Conservation (phyloP, 2,329 filamentous ascomycete genomes). For the Aphanocladium album region DNA sequence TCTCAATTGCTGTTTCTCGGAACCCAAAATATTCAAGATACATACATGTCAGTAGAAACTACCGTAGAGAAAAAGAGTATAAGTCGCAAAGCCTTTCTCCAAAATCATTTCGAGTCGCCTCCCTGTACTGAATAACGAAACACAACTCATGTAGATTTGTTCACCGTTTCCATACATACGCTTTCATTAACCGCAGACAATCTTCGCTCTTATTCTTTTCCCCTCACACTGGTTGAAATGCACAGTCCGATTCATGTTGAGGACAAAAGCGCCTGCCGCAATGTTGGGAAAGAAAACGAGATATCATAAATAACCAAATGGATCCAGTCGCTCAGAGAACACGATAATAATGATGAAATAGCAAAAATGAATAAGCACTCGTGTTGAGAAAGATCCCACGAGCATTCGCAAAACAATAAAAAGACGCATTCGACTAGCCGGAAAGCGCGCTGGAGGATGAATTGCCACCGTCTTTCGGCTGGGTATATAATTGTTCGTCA, state of each 20-base stretch:
- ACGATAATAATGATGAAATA: neutral
- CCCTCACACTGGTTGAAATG: too few species aligned
- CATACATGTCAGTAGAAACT: constrained; percentile 1
- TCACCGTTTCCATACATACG: neutral
- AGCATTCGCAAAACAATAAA: neutral
- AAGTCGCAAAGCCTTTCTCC: neutral
- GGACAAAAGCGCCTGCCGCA: too few species aligned
- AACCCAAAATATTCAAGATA: neutral
- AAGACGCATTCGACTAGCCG: constrained; percentile 7
- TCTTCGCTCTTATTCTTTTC: neutral
- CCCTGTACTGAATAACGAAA: neutral
- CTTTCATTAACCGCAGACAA: neutral
- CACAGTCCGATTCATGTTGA: too few species aligned
- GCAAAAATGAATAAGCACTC: neutral
- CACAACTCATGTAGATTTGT: neutral
- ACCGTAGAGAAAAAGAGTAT: neutral
- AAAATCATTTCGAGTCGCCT: too few species aligned
- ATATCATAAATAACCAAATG: neutral
- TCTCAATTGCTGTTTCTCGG: neutral
- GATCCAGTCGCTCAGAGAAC: neutral
- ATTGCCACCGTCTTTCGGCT: neutral
- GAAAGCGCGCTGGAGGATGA: neutral
- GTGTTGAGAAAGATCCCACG: neutral
- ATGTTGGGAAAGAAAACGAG: neutral
- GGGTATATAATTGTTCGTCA: constrained; percentile 12